phyloP scores from a whole-genome alignment of 139 green algal genomes.

The Micractinium conductrix region DNA sequence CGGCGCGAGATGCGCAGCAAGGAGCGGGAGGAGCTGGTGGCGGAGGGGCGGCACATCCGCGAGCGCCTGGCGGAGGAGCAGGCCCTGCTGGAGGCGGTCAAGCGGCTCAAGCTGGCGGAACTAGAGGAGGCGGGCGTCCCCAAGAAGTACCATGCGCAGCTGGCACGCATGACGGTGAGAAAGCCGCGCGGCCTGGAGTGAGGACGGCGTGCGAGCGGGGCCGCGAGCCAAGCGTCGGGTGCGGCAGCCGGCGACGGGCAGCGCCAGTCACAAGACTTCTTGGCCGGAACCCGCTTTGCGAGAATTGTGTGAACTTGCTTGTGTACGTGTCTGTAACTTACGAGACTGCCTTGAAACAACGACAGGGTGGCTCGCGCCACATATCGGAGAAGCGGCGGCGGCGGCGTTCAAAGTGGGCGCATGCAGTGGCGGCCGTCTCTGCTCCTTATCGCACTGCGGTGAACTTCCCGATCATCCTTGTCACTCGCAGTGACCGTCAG shows the following conservation, averaged over 20 bases:
- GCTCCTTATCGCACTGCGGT: not conserved
- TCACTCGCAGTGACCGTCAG: not conserved
- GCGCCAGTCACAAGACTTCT: too few species aligned
- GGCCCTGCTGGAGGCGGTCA: slow-evolving; percentile 35
- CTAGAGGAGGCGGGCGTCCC: slow-evolving; percentile 23
- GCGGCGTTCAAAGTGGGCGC: not conserved
- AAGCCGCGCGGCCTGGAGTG: not conserved
- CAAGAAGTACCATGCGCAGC: slow-evolving; percentile 24
- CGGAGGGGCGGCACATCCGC: slow-evolving; percentile 10
- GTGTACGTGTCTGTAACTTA: too few species aligned
- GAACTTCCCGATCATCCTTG: not conserved
- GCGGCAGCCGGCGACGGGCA: too few species aligned
- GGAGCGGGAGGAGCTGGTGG: slow-evolving; percentile 17
- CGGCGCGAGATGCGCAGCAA: slow-evolving; percentile 1
- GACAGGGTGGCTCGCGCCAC: too few species aligned
- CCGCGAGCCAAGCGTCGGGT: too few species aligned
- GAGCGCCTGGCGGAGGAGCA: slow-evolving; percentile 18
- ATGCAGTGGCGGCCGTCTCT: not conserved
- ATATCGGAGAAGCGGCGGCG: not conserved
- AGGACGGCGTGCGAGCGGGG: not conserved
- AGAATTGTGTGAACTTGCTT: too few species aligned
- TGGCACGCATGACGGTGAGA: not conserved
- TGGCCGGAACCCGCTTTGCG: too few species aligned
- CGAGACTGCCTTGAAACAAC: too few species aligned
- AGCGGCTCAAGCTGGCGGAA: slow-evolving; percentile 32